Percentiles rank a stretch among this genome's conserved stretches.
These are phyloP conservation scores for Luvunga scandens DNA, from an alignment of 345 rosid genomes.

Conservation along the genomic window DNA sequence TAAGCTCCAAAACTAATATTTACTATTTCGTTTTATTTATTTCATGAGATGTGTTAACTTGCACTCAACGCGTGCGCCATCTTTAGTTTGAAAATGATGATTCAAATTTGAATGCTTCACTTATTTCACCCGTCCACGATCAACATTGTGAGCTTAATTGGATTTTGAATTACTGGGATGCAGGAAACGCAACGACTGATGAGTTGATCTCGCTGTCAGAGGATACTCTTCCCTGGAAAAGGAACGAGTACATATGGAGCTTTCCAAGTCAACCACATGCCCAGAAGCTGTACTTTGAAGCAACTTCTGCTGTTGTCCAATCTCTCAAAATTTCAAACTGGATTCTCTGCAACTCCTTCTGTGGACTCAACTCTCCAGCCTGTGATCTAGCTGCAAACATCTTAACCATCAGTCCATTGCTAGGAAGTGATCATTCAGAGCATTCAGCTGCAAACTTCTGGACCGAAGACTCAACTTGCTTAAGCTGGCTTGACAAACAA, in stretches of 20 bases:
- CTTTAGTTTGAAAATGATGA: too few relatives aligned
- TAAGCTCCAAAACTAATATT: constrained; percentile 8
- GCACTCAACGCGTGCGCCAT: too few relatives aligned
- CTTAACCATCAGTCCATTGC: constrained; percentile 34
- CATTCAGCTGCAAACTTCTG: constrained; percentile 16
- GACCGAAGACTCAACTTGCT: constrained; percentile 32
- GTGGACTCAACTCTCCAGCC: constrained; percentile 24
- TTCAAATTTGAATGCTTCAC: too few relatives aligned
- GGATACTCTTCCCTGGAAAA: constrained; percentile 18
- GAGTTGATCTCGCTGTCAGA: constrained; percentile 17
- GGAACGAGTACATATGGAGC: constrained; percentile 23
- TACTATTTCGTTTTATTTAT: too few relatives aligned
- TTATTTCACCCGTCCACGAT: neutral
- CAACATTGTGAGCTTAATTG: neutral
- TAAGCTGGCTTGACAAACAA: constrained; percentile 43
- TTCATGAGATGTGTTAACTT: too few relatives aligned
- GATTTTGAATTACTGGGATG: neutral
- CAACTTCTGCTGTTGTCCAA: neutral
- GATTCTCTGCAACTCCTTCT: constrained; percentile 23
- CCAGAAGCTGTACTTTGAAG: constrained; percentile 4
- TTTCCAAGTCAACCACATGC: neutral
- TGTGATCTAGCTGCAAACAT: constrained; percentile 15
- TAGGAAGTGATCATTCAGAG: neutral
- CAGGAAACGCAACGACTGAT: constrained; percentile 16
- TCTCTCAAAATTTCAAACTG: constrained; percentile 6